Evolutionary conservation across 768 basidiomycete genomes (phyloP).

Genomic region (Suillus plorans): DNA sequence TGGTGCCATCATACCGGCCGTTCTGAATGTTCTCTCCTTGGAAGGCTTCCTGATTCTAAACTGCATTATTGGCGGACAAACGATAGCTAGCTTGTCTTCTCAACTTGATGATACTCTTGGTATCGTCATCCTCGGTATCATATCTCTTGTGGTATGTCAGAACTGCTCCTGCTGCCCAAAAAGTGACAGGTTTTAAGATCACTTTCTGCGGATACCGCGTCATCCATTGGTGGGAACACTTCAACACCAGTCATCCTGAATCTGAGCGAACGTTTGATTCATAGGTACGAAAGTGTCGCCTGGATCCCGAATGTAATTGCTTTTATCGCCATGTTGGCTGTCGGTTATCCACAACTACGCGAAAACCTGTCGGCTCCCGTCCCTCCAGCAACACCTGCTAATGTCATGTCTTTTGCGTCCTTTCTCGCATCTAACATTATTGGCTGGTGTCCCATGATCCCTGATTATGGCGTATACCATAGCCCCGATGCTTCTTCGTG

Average conservation of each 20-base stretch:
- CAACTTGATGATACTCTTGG: neutral
- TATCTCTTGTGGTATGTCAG: neutral
- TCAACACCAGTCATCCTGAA: neutral
- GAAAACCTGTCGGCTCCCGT: neutral
- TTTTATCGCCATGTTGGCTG: neutral
- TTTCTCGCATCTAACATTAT: neutral
- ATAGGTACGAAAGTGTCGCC: neutral
- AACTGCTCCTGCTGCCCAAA: neutral
- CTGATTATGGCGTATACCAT: neutral
- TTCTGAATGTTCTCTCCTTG: neutral
- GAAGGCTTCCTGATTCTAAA: neutral
- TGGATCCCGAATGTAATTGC: neutral
- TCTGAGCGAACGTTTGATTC: neutral
- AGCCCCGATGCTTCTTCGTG: neutral
- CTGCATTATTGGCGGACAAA: neutral
- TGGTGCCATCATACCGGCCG: neutral
- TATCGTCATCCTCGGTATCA: neutral
- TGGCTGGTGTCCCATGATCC: neutral
- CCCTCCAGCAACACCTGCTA: neutral
- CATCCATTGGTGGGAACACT: neutral
- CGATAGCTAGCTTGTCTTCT: neutral
- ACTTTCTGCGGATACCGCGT: neutral
- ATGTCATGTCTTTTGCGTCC: neutral
- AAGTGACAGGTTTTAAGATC: neutral
- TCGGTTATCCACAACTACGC: neutral